These are phyloP conservation scores for Prunus fruticosa DNA, from an alignment of 306 rosid genomes.

Conservation along the genomic window DNA sequence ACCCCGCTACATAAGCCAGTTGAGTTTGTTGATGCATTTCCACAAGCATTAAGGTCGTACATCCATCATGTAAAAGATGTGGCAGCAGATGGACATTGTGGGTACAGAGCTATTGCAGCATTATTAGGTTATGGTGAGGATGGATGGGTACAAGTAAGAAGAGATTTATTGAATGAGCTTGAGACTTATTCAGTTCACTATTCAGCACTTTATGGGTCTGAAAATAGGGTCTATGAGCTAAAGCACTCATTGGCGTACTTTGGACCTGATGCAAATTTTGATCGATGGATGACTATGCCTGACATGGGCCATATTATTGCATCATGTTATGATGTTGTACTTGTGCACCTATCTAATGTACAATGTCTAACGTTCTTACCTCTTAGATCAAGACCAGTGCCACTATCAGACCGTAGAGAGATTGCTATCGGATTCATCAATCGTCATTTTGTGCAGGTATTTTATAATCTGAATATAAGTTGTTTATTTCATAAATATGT, in stretches of 20 bases:
- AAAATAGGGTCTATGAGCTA: not conserved
- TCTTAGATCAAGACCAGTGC: not conserved
- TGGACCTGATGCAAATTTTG: not conserved
- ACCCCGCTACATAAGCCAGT: not conserved
- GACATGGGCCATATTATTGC: slow-evolving; percentile 3
- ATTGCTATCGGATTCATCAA: not conserved
- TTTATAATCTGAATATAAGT: too few species aligned
- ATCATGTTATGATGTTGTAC: not conserved
- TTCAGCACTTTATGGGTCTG: not conserved
- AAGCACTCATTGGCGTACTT: not conserved
- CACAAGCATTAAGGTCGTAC: not conserved
- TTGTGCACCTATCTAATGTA: not conserved
- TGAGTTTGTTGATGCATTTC: not conserved
- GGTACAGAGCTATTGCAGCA: not conserved
- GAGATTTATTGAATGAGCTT: not conserved
- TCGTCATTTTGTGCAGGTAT: not conserved
- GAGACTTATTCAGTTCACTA: not conserved
- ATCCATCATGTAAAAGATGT: not conserved
- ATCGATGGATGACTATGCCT: not conserved
- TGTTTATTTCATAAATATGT: not conserved
- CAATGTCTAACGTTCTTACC: not conserved
- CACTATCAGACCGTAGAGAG: not conserved
- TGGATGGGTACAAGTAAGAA: not conserved
- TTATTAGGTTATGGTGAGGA: not conserved
- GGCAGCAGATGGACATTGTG: not conserved